phyloP scores from a whole-genome alignment of 2,329 filamentous ascomycete genomes.

The Xylariales sp. region DNA sequence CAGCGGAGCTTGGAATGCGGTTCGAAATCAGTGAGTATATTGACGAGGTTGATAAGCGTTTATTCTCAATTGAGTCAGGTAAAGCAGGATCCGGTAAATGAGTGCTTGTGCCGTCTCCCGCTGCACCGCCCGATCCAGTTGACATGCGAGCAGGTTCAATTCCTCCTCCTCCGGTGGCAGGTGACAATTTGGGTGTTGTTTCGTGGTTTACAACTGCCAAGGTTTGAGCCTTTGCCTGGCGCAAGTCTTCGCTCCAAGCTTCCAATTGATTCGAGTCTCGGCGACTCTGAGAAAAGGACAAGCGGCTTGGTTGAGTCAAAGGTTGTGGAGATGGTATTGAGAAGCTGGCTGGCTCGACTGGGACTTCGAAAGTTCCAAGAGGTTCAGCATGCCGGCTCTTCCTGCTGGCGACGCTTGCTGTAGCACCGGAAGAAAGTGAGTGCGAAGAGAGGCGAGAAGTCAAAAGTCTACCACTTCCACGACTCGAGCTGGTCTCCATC shows the following conservation, averaged over 20 bases:
- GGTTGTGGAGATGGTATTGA: slow-evolving; percentile 55
- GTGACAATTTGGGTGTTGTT: slow-evolving; percentile 41
- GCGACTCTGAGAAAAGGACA: slow-evolving; percentile 35
- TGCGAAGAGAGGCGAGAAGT: slow-evolving; percentile 21
- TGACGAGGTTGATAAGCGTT: slow-evolving; percentile 70
- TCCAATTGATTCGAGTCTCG: slow-evolving; percentile 39
- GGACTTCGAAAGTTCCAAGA: slow-evolving; percentile 47
- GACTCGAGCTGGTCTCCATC: slow-evolving; percentile 9
- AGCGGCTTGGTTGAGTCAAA: slow-evolving; percentile 36
- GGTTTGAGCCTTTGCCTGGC: slow-evolving; percentile 25
- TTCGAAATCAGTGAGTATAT: slow-evolving; percentile 65
- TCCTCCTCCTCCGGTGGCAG: too few species aligned
- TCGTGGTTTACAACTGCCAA: slow-evolving; percentile 42
- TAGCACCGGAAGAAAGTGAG: slow-evolving; percentile 34
- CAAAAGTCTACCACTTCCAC: slow-evolving; percentile 14
- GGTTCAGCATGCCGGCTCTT: slow-evolving; percentile 59
- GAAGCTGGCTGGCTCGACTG: slow-evolving; percentile 56
- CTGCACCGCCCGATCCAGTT: too few species aligned
- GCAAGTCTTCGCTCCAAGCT: slow-evolving; percentile 32
- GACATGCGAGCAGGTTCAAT: too few species aligned
- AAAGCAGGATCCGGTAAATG: too few species aligned
- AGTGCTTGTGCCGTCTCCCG: too few species aligned
- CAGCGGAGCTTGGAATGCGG: slow-evolving; percentile 45
- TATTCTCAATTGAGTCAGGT: slow-evolving; percentile 47
- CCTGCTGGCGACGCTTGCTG: slow-evolving; percentile 30